Evolutionary conservation across 2,329 filamentous ascomycete genomes (phyloP).

Genomic region (Verticillium klebahnii): DNA sequence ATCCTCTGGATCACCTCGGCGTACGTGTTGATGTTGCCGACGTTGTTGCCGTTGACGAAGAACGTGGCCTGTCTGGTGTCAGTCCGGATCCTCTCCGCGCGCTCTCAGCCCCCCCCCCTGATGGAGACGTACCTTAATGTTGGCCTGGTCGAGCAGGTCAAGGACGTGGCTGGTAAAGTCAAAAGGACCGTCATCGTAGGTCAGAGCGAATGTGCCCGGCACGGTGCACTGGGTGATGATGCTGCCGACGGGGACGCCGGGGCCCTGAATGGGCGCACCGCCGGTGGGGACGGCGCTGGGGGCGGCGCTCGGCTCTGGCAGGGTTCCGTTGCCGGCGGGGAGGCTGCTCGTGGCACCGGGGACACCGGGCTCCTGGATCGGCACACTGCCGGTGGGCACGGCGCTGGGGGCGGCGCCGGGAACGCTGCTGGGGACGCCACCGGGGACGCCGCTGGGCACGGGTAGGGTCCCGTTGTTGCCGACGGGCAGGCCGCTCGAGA

Average conservation of each 20-base stretch:
- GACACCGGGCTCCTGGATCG: constrained; percentile 1
- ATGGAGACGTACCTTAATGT: constrained; percentile 22
- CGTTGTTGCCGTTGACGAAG: constrained; percentile 29
- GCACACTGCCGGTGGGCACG: background rate
- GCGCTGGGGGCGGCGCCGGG: background rate
- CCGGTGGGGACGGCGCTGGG: background rate
- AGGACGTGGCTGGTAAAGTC: constrained; percentile 34
- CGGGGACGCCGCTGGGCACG: background rate
- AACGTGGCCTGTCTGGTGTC: constrained; percentile 23
- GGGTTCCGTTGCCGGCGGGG: constrained; percentile 18
- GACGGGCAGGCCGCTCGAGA: background rate
- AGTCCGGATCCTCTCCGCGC: constrained; percentile 10
- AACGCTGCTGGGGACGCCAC: background rate
- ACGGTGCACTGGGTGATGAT: constrained; percentile 20
- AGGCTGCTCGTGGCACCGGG: constrained; percentile 7
- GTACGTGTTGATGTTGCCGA: constrained; percentile 23
- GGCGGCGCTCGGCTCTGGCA: background rate
- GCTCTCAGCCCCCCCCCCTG: constrained; percentile 17
- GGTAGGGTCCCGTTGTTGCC: background rate
- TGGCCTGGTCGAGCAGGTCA: constrained; percentile 23
- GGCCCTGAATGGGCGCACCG: background rate
- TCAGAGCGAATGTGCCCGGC: constrained; percentile 34
- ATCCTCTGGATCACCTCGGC: constrained; percentile 20
- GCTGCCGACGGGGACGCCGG: constrained; percentile 6
- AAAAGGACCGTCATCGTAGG: constrained; percentile 41